Conservation (phyloP, 257 asterid genomes). For the Penstemon eatonii region DNA sequence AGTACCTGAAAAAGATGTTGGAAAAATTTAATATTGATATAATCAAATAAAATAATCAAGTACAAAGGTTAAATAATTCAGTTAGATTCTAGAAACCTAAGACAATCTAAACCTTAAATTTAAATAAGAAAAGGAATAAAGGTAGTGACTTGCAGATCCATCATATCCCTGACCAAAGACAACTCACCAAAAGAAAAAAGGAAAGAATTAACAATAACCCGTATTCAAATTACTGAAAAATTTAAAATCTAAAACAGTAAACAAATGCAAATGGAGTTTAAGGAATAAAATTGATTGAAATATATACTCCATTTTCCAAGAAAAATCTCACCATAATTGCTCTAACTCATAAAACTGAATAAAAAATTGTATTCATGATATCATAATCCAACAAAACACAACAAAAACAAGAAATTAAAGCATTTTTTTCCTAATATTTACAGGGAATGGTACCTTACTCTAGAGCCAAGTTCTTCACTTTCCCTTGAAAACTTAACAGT, state of each 20-base stretch:
- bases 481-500: conserved; percentile 13
- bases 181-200: conserved; percentile 43
- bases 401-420: background rate
- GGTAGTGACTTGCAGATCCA: conserved; percentile 53
- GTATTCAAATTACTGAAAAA: conserved; percentile 4
- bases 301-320: background rate
- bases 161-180: conserved; percentile 45
- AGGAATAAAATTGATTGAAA: background rate
- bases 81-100: conserved; percentile 27
- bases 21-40: background rate
- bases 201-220: conserved; percentile 31
- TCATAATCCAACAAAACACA: background rate
- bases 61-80: conserved; percentile 24
- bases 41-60: conserved; percentile 9
- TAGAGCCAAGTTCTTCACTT: conserved; percentile 19
- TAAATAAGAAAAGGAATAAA: conserved; percentile 36
- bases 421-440: background rate
- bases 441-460: conserved; percentile 26
- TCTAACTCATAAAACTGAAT: background rate
- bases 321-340: background rate
- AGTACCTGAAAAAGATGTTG: conserved; percentile 29
- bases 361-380: background rate
- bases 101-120: conserved; percentile 27
- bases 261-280: conserved; percentile 17
- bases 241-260: conserved; percentile 18